Base-by-base conservation (phyloP, 73 alveolate genomes). In the Stentor roeselii region DNA sequence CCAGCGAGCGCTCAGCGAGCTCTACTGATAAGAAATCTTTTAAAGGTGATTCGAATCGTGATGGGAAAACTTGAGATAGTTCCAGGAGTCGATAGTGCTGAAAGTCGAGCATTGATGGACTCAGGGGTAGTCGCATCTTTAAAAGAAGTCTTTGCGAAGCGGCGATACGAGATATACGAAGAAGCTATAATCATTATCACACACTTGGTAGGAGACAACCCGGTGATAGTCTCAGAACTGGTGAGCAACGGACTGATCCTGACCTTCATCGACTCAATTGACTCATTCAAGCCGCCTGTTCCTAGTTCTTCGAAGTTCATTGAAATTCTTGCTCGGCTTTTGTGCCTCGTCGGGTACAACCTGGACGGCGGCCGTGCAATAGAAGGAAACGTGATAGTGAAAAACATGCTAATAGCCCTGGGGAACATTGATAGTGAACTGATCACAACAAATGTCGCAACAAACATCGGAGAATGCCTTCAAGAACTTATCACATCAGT, bases 401-500 rank as follows among this genome's bases (percentile, higher is more conserved):
- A 36, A 67, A 67, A 32, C 11, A 36, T 67, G 21, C 14, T 67
- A 2, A 21, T 11, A n/a, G 37, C 42, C 21, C 37, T 67, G 37
- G 80, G 80, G 34, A 34, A 67, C 34, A 27, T 11, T 30, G 80
- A 67, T 27, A n/a, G 42, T 21, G 11, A n/a, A 27, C 27, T 67
- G 37, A 15, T 67, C 34, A 27, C 80, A 21, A 67, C 15, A 27
- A 32, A 67, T 21, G 41, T 67, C 14, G 80, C 80, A 21, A 67
- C 37, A 21, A 32, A 32, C 11, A 67, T 67, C 14, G 80, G 80
- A 30, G 80, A 67, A 67, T 27, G 80, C 80, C 34, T 67, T 15
- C 80, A 67, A 2, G 80, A 67, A 67, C 37, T 67, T 21, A 67
- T 67, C 42, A n/a, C 37, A 21, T 67, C 37, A 32, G 80, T 67